Base-by-base conservation (phyloP, 2,329 filamentous ascomycete genomes). In the Verticillium alfalfae region DNA sequence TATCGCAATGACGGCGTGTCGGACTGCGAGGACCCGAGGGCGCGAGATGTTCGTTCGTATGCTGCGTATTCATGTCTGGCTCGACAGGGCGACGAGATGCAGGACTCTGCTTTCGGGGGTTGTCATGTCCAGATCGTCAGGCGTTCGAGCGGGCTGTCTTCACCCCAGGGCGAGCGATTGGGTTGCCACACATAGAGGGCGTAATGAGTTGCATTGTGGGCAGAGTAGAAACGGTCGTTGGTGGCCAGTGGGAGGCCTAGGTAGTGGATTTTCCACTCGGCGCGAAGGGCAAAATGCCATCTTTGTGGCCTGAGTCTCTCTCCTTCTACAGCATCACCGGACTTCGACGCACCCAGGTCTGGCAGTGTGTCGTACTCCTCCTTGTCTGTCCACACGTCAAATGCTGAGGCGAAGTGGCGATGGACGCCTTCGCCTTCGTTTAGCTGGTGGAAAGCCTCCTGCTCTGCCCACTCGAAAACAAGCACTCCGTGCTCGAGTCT, bases 401-500 rank as follows among this genome's bases (percentile, higher is more conserved):
- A 88, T 1, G 82, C 82, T 2, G 84, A 86, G 6, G 83, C 84
- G 68, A 84, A 88, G 70, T 88, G 85, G 5, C 81, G 78, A 70
- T 84, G 80, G 1, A 84, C 80, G 1, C 75, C 73, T 64, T 83
- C 81, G 57, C 73, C 72, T 61, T 81, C 78, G 68, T 84, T 82
- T 26, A 83, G 70, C 69, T 80, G 78, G 68, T 84, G 79, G 64
- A 79, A 83, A 1, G 81, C 73, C 34, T 79, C 74, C 2, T 75
- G 70, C 67, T 86, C 83, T 58, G 83, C 84, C 85, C 86, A 88
- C 69, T 88, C 86, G n/a, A 89, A 73, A 18, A 88, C 67, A n/a
- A 89, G 73, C n/a, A 87, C 74, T 2, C 76, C 75, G 38, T 81
- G 73, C 37, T 80, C 78, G 4, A 88, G 73, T 15, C 85, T 79